These are phyloP conservation scores for Plasmodium sp. DNA, from an alignment of 169 alveolate genomes.

Conservation along the genomic window DNA sequence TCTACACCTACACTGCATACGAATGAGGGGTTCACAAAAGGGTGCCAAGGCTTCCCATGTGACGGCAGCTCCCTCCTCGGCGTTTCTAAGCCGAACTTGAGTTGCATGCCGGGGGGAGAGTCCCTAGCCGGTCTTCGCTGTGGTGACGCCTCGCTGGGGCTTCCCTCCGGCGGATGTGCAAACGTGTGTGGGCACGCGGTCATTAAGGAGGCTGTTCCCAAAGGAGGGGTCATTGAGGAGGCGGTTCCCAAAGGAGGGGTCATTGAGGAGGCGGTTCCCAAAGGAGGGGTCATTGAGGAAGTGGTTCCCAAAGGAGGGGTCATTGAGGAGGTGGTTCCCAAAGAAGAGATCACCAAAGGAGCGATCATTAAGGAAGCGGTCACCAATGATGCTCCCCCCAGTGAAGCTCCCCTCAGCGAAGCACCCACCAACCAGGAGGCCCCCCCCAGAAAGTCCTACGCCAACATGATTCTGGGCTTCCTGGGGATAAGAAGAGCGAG, in stretches of 20 bases:
- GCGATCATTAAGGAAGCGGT: neutral
- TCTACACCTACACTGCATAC: neutral
- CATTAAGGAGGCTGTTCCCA: too few species aligned
- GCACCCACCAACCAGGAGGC: neutral
- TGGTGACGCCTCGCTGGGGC: neutral
- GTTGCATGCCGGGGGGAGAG: neutral
- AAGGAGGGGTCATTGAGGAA: too few species aligned
- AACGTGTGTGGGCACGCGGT: neutral
- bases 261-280: neutral
- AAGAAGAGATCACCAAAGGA: too few species aligned
- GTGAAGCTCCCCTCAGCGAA: neutral
- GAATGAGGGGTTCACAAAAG: neutral
- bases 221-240: neutral
- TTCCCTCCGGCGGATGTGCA: neutral
- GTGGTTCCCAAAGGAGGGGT: too few species aligned
- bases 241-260: neutral
- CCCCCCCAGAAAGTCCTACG: neutral
- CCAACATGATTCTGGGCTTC: neutral
- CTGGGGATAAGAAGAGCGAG: neutral
- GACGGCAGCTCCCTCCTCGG: neutral
- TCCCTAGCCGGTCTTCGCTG: neutral
- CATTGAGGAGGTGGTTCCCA: too few species aligned
- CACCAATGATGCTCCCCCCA: neutral
- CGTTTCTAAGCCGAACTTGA: neutral
- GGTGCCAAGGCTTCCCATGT: neutral